A percentile compares a stretch with the other conserved stretches of the same genome.
These are phyloP conservation scores for Rubia tinctorum DNA, from an alignment of 305 asterid species.

Conservation along the genomic window DNA sequence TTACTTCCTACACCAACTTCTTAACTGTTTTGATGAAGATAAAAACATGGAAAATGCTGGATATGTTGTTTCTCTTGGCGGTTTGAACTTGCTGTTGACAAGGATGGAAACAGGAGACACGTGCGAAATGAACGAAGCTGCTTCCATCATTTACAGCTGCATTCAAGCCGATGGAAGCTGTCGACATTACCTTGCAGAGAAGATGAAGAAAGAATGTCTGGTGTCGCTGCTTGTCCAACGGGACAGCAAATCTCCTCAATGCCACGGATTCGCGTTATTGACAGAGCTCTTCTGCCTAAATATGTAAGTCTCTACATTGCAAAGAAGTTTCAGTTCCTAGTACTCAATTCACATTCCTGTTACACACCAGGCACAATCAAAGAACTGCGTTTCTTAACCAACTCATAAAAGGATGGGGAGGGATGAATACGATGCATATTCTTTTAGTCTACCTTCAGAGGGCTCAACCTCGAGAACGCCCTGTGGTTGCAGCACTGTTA, in stretches of 20 bases:
- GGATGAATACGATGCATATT: conserved; percentile 56
- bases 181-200: conserved; percentile 56
- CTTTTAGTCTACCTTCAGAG: conserved; percentile 53
- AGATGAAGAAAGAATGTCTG: conserved; percentile 44
- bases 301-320: conserved; percentile 37
- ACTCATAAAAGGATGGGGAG: conserved; percentile 52
- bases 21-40: conserved; percentile 57
- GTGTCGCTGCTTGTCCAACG: conserved; percentile 39
- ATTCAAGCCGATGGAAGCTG: conserved; percentile 68
- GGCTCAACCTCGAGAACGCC: conserved; percentile 62
- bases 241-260: conserved; percentile 23
- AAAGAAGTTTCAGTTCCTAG: neutral
- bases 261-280: conserved; percentile 48
- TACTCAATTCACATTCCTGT: neutral
- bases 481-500: conserved; percentile 53
- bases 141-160: conserved; percentile 45
- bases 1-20: conserved; percentile 57
- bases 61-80: conserved; percentile 65
- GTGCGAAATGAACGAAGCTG: conserved; percentile 52
- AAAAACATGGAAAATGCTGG: conserved; percentile 57
- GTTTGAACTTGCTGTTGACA: conserved; percentile 51
- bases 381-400: conserved; percentile 42
- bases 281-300: conserved; percentile 62
- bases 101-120: conserved; percentile 63
- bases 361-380: conserved; percentile 44